These are phyloP conservation scores for Sclerotinia subarctica DNA, from an alignment of 2,329 filamentous ascomycete genomes.

Conservation along the genomic window DNA sequence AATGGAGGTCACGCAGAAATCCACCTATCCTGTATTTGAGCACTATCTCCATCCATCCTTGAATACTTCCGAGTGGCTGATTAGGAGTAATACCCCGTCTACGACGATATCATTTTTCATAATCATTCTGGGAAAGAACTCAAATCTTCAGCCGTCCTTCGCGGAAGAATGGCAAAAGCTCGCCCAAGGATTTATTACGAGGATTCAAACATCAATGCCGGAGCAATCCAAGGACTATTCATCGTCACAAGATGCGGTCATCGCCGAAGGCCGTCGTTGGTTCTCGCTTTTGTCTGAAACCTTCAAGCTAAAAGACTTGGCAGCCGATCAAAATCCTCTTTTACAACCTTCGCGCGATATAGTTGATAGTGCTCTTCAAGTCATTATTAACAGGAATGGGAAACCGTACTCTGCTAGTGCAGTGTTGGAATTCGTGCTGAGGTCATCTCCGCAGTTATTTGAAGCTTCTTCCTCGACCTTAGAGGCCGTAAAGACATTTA, in stretches of 20 bases:
- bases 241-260: conserved; percentile 66
- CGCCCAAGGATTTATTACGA: conserved; percentile 58
- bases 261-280: conserved; percentile 65
- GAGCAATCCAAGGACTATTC: conserved; percentile 77
- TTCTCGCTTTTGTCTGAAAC: conserved; percentile 45
- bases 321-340: conserved; percentile 22
- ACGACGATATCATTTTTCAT: conserved; percentile 47
- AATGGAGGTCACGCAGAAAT: conserved; percentile 46
- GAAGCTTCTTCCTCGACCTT: conserved; percentile 44
- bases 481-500: conserved; percentile 47
- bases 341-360: conserved; percentile 28
- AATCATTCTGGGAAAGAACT: conserved; percentile 43
- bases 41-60: conserved; percentile 47
- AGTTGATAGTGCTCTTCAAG: conserved; percentile 43
- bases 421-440: conserved; percentile 52
- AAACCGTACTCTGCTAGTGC: conserved; percentile 65
- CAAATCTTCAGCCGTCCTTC: conserved; percentile 49
- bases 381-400: conserved; percentile 54
- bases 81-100: conserved; percentile 23
- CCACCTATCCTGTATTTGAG: conserved; percentile 53
- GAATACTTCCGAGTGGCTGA: conserved; percentile 28
- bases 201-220: conserved; percentile 71
- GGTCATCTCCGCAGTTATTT: conserved; percentile 43
- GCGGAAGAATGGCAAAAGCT: conserved; percentile 60
- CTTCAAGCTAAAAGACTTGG: conserved; percentile 38